Percentiles rank a stretch among this genome's conserved stretches.
These are phyloP conservation scores for Suhomyces ambrosiae DNA, from an alignment of 1,139 yeast genomes.

Conservation along the genomic window DNA sequence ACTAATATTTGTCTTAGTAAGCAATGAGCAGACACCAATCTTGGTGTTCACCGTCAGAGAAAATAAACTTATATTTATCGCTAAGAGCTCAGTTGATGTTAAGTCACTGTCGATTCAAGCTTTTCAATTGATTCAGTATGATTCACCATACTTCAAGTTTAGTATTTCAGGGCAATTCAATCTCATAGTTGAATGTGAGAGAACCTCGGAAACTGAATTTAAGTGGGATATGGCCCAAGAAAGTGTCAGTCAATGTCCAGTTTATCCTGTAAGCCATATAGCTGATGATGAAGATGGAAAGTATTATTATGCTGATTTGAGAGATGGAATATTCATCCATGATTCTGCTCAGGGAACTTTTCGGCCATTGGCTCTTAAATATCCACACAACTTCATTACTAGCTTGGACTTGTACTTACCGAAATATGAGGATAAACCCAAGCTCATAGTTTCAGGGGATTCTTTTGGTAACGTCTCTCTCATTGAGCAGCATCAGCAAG, in stretches of 20 bases:
- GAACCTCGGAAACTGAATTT: background rate
- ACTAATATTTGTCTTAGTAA: conserved; percentile 9
- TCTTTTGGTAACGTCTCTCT: conserved; percentile 34
- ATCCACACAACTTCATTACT: conserved; percentile 20
- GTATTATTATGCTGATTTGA: conserved; percentile 24
- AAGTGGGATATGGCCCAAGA: conserved; percentile 3
- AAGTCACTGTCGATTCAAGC: conserved; percentile 3
- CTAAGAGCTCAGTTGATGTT: conserved; percentile 1
- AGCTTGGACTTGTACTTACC: conserved; percentile 14
- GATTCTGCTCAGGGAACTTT: background rate
- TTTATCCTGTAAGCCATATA: conserved; percentile 16
- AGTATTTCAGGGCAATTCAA: conserved; percentile 9
- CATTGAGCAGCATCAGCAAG: conserved; percentile 11
- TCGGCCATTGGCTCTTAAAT: conserved; percentile 6
- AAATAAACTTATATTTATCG: conserved; percentile 1
- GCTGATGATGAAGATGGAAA: conserved; percentile 6
- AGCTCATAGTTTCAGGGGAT: conserved; percentile 27
- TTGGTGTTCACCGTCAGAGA: conserved; percentile 6
- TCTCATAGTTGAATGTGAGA: conserved; percentile 4
- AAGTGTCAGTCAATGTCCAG: conserved; percentile 9
- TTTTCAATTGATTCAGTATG: background rate
- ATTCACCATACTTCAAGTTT: conserved; percentile 5
- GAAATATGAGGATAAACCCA: background rate
- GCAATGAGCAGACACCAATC: conserved; percentile 3
- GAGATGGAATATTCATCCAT: conserved; percentile 22